Base-by-base conservation (phyloP, 2,329 filamentous ascomycete genomes). In the Neoascochyta sp. region DNA sequence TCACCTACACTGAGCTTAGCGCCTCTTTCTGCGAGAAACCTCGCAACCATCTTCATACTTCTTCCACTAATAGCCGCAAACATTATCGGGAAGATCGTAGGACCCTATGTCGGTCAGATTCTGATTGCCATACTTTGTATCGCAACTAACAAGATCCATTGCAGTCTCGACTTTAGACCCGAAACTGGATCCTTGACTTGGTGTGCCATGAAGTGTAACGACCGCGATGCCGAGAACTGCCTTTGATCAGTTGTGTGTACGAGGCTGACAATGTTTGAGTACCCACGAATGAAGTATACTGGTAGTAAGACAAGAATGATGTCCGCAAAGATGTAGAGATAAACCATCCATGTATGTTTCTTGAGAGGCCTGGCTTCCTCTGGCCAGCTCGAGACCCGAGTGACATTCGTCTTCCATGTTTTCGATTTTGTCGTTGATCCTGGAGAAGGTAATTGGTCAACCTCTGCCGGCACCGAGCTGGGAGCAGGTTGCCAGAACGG, bases 31-130 rank as follows among this genome's bases (percentile, higher is more conserved):
- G 57, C 59, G 2, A 51, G 28, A 16, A 48, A 63, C n/a, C 58
- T 20, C 0, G 60, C 55, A 10, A 62, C 50, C 46, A 58, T 61
- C 23, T 62, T 62, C 41, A 63, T 49, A 11, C 58, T 59, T 7
- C 54, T 39, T 2, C 60, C 60, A 16, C 33, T 41, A 1, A 65
- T 55, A 0, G 61, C 60, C 0, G 60, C 57, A 21, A 64, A 64
- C 0, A 62, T 16, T 9, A 65, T 60, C 0, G 60, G 61, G 18
- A 59, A 64, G 7, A 65, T 32, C 0, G 60, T 62, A 3, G 61
- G 60, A 10, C 57, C 52, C 50, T 58, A 18, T 16, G n/a, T n/a
- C n/a, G n/a, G n/a, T n/a, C n/a, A n/a, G n/a, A n/a, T n/a, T 19
- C 9, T 7, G 13, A 14, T 36, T 3, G 32, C 21, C 9, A 20